These are phyloP conservation scores for Orbilia javanica DNA, from an alignment of 2,329 filamentous ascomycete genomes.

Conservation along the genomic window DNA sequence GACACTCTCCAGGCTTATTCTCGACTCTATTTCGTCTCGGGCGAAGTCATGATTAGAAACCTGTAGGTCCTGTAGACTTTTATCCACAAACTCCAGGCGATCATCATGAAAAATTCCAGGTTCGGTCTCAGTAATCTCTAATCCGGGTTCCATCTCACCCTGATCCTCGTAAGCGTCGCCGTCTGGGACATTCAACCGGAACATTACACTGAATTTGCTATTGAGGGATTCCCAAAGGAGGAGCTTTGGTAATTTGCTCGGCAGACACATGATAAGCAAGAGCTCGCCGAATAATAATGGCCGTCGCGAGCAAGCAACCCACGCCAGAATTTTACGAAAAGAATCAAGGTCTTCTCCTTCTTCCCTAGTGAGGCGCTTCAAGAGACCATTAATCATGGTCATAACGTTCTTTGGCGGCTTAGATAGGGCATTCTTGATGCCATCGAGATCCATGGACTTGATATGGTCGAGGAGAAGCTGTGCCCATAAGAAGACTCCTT, in stretches of 20 bases:
- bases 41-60: background rate
- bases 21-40: background rate
- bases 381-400: background rate
- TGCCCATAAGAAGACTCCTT: background rate
- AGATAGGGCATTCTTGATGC: background rate
- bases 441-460: constrained; percentile 8
- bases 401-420: constrained; percentile 3
- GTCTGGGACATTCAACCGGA: background rate
- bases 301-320: constrained; percentile 1
- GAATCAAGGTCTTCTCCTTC: background rate
- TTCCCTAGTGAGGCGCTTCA: background rate
- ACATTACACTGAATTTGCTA: background rate
- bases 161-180: background rate
- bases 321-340: background rate
- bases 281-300: constrained; percentile 19
- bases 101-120: background rate
- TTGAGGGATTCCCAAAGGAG: constrained; percentile 12
- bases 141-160: background rate
- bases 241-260: constrained; percentile 1
- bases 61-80: too few relatives aligned
- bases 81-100: too few relatives aligned
- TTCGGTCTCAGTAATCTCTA: background rate
- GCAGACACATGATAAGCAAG: background rate
- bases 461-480: constrained; percentile 6
- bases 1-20: too few relatives aligned